phyloP scores from a whole-genome alignment of 352 stramenopile genomes.

The Globisporangium parvum region DNA sequence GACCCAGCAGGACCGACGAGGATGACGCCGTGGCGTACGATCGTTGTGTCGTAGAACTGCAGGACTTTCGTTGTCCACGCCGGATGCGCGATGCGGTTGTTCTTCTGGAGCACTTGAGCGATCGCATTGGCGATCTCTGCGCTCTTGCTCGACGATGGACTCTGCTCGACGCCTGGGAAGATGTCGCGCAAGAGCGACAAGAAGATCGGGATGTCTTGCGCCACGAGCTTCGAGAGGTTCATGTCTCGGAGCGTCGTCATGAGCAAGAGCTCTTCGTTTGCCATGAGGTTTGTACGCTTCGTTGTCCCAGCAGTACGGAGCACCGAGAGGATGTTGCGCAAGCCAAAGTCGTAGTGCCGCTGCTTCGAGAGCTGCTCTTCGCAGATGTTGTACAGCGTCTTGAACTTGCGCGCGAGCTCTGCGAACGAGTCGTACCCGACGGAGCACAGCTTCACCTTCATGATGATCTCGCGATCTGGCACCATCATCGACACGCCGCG shows the following conservation, averaged over 20 bases:
- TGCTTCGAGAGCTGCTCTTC: constrained; percentile 93
- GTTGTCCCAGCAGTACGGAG: constrained; percentile 92
- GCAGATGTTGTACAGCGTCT: constrained; percentile 92
- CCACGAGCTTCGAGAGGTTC: constrained; percentile 92
- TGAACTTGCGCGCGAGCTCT: constrained; percentile 94
- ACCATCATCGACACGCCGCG: constrained; percentile 96
- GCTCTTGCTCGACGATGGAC: constrained; percentile 41
- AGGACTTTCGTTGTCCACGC: constrained; percentile 88
- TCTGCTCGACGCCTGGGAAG: constrained; percentile 65
- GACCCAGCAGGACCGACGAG: constrained; percentile 84
- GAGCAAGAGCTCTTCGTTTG: constrained; percentile 91
- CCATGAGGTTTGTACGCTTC: constrained; percentile 92
- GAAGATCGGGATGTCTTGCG: constrained; percentile 90
- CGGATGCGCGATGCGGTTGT: constrained; percentile 50
- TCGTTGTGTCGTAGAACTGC: constrained; percentile 90
- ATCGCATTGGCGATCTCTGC: constrained; percentile 66
- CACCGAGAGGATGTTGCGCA: constrained; percentile 94
- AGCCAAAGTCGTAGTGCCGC: constrained; percentile 92
- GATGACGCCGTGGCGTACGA: constrained; percentile 90
- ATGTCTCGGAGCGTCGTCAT: constrained; percentile 94
- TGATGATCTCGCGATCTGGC: constrained; percentile 96
- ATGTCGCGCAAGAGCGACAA: constrained; percentile 86
- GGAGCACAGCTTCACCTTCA: constrained; percentile 91
- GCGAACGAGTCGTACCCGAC: constrained; percentile 90
- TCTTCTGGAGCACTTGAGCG: constrained; percentile 64